Evolutionary conservation across 495 filamentous ascomycete genomes (phyloP).

Genomic region (Echria macrotheca): DNA sequence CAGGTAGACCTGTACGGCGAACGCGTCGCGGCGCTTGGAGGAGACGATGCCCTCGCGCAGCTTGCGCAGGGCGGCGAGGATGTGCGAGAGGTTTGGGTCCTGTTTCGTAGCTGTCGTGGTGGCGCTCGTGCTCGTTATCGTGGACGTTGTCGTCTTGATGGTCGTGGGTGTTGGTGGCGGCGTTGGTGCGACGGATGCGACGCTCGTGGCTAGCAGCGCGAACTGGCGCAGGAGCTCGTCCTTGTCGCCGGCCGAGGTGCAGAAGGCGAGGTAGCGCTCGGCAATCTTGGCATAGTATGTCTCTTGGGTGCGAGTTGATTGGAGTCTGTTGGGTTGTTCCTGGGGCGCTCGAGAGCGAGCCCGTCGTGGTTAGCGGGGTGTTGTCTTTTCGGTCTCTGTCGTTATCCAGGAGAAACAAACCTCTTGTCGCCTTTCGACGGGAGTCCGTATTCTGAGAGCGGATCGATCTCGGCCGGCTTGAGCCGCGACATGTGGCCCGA

Average conservation of each 20-base stretch:
- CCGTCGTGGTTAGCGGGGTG: slow-evolving; percentile 15
- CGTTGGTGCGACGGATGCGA: slow-evolving; percentile 2
- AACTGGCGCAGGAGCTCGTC: slow-evolving; percentile 70
- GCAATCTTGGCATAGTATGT: slow-evolving; percentile 80
- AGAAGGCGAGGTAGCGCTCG: slow-evolving; percentile 82
- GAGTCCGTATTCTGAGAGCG: slow-evolving; percentile 70
- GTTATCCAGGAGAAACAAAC: slow-evolving; percentile 12
- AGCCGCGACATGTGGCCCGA: slow-evolving; percentile 60
- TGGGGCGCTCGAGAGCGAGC: too few relatives aligned
- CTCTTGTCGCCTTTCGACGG: slow-evolving; percentile 80
- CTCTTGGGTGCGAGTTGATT: slow-evolving; percentile 70
- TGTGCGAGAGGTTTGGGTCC: slow-evolving; percentile 37
- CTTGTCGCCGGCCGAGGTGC: slow-evolving; percentile 57
- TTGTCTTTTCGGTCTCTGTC: too few relatives aligned
- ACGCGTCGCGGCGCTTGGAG: slow-evolving; percentile 59
- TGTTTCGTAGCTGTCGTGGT: slow-evolving; percentile 9
- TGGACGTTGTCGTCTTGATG: too few relatives aligned
- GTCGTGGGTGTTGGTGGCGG: neutral
- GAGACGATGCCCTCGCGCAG: slow-evolving; percentile 83
- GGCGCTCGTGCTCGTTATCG: slow-evolving; percentile 8
- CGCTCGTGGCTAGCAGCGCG: slow-evolving; percentile 51
- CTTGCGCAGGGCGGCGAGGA: slow-evolving; percentile 76
- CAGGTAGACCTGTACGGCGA: slow-evolving; percentile 63
- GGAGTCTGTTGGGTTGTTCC: slow-evolving; percentile 57
- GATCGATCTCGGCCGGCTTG: slow-evolving; percentile 63